These are phyloP conservation scores for Albophoma yamanashiensis DNA, from an alignment of 2,329 filamentous ascomycete genomes.

Conservation along the genomic window DNA sequence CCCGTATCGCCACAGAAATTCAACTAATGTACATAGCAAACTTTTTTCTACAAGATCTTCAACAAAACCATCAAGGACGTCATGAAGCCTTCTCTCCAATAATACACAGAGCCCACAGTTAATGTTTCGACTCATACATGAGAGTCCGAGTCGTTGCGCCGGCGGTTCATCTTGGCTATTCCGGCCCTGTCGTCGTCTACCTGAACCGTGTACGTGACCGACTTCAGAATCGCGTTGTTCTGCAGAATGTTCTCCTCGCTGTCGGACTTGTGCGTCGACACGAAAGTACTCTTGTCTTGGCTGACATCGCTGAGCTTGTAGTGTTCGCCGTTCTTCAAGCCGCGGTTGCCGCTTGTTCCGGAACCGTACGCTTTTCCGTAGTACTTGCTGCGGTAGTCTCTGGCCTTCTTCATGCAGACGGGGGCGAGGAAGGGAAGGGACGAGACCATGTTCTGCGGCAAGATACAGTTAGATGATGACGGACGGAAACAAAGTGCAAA, in stretches of 20 bases:
- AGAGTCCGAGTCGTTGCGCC: not conserved
- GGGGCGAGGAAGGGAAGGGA: slow-evolving; percentile 34
- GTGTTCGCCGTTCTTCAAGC: slow-evolving; percentile 15
- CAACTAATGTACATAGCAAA: not conserved
- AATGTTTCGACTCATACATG: not conserved
- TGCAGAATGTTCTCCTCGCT: slow-evolving; percentile 30
- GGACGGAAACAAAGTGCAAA: not conserved
- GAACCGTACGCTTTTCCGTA: slow-evolving; percentile 18
- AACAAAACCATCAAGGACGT: not conserved
- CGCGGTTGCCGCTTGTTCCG: slow-evolving; percentile 11
- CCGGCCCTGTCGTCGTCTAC: slow-evolving; percentile 17
- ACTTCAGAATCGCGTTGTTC: slow-evolving; percentile 27
- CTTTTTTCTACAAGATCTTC: not conserved
- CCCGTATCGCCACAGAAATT: not conserved
- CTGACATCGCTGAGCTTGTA: slow-evolving; percentile 29
- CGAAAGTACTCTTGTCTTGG: slow-evolving; percentile 18
- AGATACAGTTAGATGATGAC: not conserved
- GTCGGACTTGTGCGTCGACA: slow-evolving; percentile 12
- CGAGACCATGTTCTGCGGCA: slow-evolving; percentile 31
- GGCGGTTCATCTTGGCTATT: not conserved
- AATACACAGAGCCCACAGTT: not conserved
- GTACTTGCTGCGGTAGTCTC: slow-evolving; percentile 27
- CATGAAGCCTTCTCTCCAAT: too few species aligned
- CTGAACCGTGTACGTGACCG: slow-evolving; percentile 28
- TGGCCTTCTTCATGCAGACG: slow-evolving; percentile 30